Percentiles rank a stretch among this genome's conserved stretches.
These are phyloP conservation scores for Leonotis leonurus DNA, from an alignment of 257 asterid species.

Conservation along the genomic window DNA sequence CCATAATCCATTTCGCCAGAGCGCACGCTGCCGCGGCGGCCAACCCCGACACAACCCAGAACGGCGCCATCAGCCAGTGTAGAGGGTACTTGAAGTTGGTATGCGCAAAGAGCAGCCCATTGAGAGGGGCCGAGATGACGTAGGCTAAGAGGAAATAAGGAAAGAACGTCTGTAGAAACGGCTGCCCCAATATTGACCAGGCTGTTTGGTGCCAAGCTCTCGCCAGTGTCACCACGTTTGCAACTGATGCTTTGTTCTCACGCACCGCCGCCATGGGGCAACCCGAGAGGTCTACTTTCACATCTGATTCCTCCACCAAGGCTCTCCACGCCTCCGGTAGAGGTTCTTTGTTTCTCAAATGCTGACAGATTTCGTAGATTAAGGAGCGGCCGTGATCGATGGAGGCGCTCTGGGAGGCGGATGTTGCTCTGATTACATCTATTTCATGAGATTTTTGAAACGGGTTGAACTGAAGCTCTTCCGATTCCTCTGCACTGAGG, in stretches of 20 bases:
- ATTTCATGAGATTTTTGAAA: slow-evolving; percentile 54
- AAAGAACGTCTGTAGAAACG: slow-evolving; percentile 60
- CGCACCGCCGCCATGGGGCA: slow-evolving; percentile 53
- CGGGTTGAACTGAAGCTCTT: slow-evolving; percentile 73
- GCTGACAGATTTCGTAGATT: slow-evolving; percentile 74
- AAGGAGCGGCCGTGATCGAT: slow-evolving; percentile 85
- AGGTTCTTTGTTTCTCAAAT: slow-evolving; percentile 66
- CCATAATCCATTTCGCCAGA: slow-evolving; percentile 46
- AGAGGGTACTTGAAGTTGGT: slow-evolving; percentile 28
- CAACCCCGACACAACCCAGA: slow-evolving; percentile 67
- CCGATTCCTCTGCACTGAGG: slow-evolving; percentile 51
- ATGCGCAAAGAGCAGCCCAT: slow-evolving; percentile 20
- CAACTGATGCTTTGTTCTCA: slow-evolving; percentile 12
- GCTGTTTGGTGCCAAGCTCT: slow-evolving; percentile 50
- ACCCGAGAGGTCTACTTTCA: slow-evolving; percentile 75
- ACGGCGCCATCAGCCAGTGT: slow-evolving; percentile 53
- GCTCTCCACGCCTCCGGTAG: slow-evolving; percentile 76
- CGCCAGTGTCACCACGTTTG: slow-evolving; percentile 41
- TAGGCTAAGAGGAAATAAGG: slow-evolving; percentile 58
- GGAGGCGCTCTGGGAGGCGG: slow-evolving; percentile 75
- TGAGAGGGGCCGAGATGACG: slow-evolving; percentile 39
- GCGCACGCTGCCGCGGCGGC: slow-evolving; percentile 43
- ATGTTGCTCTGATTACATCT: slow-evolving; percentile 67
- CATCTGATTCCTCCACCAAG: slow-evolving; percentile 75
- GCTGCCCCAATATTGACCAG: slow-evolving; percentile 59